These are phyloP conservation scores for Penicillium malachiteum DNA, from an alignment of 495 filamentous ascomycete genomes.

Conservation along the genomic window DNA sequence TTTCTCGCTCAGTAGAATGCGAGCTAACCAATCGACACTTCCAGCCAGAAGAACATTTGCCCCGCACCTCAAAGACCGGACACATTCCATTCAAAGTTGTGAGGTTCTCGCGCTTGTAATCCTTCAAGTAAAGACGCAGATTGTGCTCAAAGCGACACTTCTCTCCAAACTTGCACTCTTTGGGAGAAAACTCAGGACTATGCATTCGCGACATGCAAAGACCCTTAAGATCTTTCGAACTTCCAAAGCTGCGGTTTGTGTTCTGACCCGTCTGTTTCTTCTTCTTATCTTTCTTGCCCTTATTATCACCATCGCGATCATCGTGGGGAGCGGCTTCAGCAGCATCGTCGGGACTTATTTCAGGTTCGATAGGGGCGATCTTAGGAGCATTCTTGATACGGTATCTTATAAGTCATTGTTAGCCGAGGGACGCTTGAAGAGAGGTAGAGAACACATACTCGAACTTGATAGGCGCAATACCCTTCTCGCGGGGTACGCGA, in stretches of 20 bases:
- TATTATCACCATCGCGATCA: conserved; percentile 30
- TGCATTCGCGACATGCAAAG: conserved; percentile 71
- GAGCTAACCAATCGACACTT: conserved; percentile 84
- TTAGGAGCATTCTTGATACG: conserved; percentile 42
- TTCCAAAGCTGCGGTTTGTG: conserved; percentile 79
- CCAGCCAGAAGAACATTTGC: conserved; percentile 81
- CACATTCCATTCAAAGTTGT: conserved; percentile 71
- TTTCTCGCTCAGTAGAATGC: conserved; percentile 74
- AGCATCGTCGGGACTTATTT: conserved; percentile 56
- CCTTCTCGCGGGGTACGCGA: conserved; percentile 52
- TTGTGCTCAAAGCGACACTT: conserved; percentile 79
- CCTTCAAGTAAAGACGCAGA: conserved; percentile 77
- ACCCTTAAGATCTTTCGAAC: conserved; percentile 69
- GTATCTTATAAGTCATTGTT: conserved; percentile 46
- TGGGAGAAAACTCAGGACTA: conserved; percentile 72
- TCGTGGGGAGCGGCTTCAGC: conserved; percentile 60
- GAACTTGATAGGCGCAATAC: conserved; percentile 77
- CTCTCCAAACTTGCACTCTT: conserved; percentile 69
- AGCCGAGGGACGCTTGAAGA: background rate
- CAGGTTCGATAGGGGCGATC: conserved; percentile 17
- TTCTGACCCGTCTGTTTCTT: conserved; percentile 80
- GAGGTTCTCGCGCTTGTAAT: conserved; percentile 78
- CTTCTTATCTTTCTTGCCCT: conserved; percentile 49
- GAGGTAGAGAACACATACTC: conserved; percentile 58
- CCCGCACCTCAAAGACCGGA: conserved; percentile 73